Conservation (phyloP, 441 rosid genomes). For the Raphanus hybrid region DNA sequence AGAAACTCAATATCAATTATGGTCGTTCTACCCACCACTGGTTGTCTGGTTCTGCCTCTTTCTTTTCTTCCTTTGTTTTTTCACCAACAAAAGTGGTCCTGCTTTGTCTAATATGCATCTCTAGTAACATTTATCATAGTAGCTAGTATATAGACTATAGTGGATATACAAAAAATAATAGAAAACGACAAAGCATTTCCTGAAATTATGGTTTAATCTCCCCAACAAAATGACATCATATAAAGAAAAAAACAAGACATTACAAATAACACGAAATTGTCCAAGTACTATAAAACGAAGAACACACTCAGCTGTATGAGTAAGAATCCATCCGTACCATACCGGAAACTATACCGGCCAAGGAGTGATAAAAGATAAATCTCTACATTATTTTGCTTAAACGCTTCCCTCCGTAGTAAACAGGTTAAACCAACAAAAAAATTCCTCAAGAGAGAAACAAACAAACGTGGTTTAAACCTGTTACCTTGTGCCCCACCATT, state of each 20-base stretch:
- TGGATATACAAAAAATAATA: not conserved
- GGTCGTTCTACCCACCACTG: too few relatives aligned
- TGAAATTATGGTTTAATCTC: conserved; percentile 8
- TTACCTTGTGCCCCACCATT: conserved; percentile 6
- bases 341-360: conserved; percentile 33
- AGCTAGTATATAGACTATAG: not conserved
- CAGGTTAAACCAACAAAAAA: conserved; percentile 29
- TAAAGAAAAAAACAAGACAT: not conserved
- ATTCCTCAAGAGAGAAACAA: conserved; percentile 21
- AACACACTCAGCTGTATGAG: conserved; percentile 8
- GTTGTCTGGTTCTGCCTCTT: not conserved
- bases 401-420: conserved; percentile 26
- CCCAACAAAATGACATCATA: conserved; percentile 23
- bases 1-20: too few relatives aligned
- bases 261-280: conserved; percentile 25
- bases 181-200: not conserved
- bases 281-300: conserved; percentile 13
- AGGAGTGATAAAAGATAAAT: conserved; percentile 23
- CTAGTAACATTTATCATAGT: not conserved
- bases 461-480: conserved; percentile 28
- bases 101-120: not conserved
- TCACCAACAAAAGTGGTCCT: conserved; percentile 3
- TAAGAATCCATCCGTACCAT: conserved; percentile 28
- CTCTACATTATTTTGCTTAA: conserved; percentile 31
- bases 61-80: not conserved